Evolutionary conservation across 2,329 filamentous ascomycete species (phyloP).

Genomic region (Bisporella sp.): DNA sequence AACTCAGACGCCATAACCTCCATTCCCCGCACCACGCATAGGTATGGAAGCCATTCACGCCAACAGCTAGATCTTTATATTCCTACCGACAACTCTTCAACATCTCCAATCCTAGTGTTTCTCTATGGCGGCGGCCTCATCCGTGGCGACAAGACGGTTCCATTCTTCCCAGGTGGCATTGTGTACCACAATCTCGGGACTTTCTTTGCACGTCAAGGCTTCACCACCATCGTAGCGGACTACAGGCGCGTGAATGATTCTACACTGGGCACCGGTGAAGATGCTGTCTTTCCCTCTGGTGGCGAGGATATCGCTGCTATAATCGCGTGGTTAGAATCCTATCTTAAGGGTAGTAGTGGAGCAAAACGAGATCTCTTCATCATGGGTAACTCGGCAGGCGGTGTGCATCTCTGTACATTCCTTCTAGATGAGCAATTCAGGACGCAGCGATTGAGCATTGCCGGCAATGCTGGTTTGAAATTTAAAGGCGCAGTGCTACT

Average conservation of each 20-base stretch:
- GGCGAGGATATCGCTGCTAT: conserved; percentile 22
- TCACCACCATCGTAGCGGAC: conserved; percentile 21
- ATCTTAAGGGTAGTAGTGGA: conserved; percentile 2
- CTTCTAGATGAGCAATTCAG: conserved; percentile 17
- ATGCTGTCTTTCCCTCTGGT: conserved; percentile 20
- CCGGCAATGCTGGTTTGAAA: conserved; percentile 10
- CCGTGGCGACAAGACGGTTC: conserved; percentile 19
- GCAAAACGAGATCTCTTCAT: conserved; percentile 17
- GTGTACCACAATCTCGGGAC: conserved; percentile 24
- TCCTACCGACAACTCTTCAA: conserved; percentile 4
- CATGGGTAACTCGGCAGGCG: conserved; percentile 26
- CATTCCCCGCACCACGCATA: conserved; percentile 11
- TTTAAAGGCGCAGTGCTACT: not conserved
- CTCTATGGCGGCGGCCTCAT: conserved; percentile 24
- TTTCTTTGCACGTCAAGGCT: conserved; percentile 21
- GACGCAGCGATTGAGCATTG: conserved; percentile 13
- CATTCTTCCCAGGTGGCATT: conserved; percentile 10
- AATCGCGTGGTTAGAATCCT: conserved; percentile 16
- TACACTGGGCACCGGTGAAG: conserved; percentile 15
- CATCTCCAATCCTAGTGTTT: conserved; percentile 23
- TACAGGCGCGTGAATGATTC: conserved; percentile 21
- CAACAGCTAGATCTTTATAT: conserved; percentile 24
- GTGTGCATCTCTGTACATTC: conserved; percentile 24
- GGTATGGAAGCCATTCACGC: conserved; percentile 23
- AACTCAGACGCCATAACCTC: conserved; percentile 19